Conservation (phyloP, 2,329 filamentous ascomycete genomes). For the Fusarium concolor region DNA sequence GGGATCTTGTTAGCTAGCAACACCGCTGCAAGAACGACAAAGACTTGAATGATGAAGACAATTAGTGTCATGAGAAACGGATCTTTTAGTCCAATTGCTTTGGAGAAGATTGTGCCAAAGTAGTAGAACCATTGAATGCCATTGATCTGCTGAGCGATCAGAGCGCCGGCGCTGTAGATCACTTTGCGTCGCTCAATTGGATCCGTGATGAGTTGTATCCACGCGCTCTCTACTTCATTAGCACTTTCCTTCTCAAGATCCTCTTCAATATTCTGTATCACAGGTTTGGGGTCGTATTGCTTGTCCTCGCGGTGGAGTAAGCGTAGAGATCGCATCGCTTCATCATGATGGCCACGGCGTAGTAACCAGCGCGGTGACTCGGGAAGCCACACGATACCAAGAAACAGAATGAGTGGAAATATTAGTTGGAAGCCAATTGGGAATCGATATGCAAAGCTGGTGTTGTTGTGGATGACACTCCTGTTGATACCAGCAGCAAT, state of each 20-base stretch:
- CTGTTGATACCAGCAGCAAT: constrained; percentile 51
- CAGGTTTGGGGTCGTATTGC: constrained; percentile 53
- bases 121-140: constrained; percentile 61
- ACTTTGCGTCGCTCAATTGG: constrained; percentile 61
- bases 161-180: constrained; percentile 57
- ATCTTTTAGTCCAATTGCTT: constrained; percentile 55
- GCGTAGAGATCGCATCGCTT: constrained; percentile 54
- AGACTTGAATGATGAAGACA: constrained; percentile 57
- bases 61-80: constrained; percentile 58
- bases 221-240: constrained; percentile 49
- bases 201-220: constrained; percentile 55
- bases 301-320: constrained; percentile 56
- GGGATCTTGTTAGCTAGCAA: constrained; percentile 55
- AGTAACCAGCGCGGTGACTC: constrained; percentile 50
- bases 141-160: constrained; percentile 62
- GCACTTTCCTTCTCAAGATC: constrained; percentile 54
- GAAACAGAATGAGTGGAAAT: constrained; percentile 41
- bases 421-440: constrained; percentile 50
- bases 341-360: constrained; percentile 54
- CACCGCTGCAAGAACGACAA: constrained; percentile 55
- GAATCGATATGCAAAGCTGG: constrained; percentile 49
- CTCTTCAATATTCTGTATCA: constrained; percentile 56
- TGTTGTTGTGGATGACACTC: constrained; percentile 45
- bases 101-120: constrained; percentile 57
- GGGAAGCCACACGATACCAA: constrained; percentile 42